phyloP scores from a whole-genome alignment of 2,329 filamentous ascomycete species.

The Phialocephala sp. region DNA sequence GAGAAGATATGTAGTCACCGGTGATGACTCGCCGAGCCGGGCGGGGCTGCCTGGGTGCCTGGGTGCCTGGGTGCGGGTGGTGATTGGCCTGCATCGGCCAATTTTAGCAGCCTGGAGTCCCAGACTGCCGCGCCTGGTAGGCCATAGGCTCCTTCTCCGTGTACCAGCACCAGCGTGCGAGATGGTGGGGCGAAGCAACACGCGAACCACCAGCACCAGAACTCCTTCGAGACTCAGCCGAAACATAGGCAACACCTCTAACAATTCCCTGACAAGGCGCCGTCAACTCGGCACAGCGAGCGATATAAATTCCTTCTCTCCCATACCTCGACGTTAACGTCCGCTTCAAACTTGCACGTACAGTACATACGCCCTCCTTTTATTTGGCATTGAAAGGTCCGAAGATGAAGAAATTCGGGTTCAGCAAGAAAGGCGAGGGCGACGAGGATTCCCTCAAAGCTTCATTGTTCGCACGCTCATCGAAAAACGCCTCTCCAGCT shows the following conservation, averaged over 20 bases:
- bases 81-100: too few species aligned
- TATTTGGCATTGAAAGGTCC: neutral
- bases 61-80: too few species aligned
- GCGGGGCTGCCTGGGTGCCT: too few species aligned
- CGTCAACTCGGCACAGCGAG: neutral
- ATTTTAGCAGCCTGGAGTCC: conserved; percentile 1
- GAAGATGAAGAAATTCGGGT: conserved; percentile 65
- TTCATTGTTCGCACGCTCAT: conserved; percentile 54
- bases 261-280: conserved; percentile 6
- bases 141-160: too few species aligned
- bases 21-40: neutral
- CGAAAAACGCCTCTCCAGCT: conserved; percentile 57
- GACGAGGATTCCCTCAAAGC: conserved; percentile 55
- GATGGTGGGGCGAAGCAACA: neutral
- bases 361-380: conserved; percentile 2
- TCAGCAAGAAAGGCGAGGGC: conserved; percentile 59
- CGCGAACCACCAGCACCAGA: neutral
- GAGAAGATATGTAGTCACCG: neutral
- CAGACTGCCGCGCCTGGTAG: too few species aligned
- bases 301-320: neutral
- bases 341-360: neutral
- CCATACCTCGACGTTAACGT: neutral
- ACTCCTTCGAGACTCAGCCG: conserved; percentile 6
- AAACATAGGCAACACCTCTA: conserved; percentile 8
- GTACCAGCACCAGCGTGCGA: neutral